phyloP scores from a whole-genome alignment of 108 stramenopile species.

The Phaeodactylum tricornutum region DNA sequence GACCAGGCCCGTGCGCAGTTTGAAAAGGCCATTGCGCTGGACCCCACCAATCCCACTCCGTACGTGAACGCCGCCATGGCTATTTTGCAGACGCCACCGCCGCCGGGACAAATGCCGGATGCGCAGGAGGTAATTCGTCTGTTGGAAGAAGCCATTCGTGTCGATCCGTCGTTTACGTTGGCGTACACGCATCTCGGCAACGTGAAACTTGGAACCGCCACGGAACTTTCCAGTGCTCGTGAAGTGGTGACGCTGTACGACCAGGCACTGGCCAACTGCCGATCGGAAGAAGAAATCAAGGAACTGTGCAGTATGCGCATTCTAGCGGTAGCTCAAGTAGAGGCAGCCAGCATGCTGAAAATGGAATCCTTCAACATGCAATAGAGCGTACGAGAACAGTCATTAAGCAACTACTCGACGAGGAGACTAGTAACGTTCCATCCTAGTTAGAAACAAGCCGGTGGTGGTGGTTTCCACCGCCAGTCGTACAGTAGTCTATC shows the following conservation, averaged over 20 bases:
- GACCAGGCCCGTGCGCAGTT: conserved; percentile 57
- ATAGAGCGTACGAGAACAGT: conserved; percentile 11
- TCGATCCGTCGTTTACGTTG: conserved; percentile 84
- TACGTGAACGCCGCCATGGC: conserved; percentile 85
- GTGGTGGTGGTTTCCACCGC: too few relatives aligned
- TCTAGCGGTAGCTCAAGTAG: conserved; percentile 78
- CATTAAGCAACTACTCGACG: too few relatives aligned
- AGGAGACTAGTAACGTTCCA: too few relatives aligned
- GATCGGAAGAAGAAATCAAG: conserved; percentile 80
- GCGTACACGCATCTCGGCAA: conserved; percentile 88
- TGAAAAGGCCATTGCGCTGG: conserved; percentile 73
- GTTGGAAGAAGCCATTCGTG: conserved; percentile 71
- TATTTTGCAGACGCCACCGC: conserved; percentile 65
- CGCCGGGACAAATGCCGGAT: conserved; percentile 58
- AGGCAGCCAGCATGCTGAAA: conserved; percentile 65
- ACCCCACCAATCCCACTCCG: conserved; percentile 76
- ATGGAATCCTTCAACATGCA: conserved; percentile 85
- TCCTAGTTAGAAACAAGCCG: too few relatives aligned
- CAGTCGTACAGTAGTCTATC: too few relatives aligned
- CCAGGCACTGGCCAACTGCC: conserved; percentile 60
- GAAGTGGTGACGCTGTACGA: conserved; percentile 80
- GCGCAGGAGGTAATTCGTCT: conserved; percentile 48
- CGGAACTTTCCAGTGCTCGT: conserved; percentile 51
- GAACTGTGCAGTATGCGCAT: conserved; percentile 82
- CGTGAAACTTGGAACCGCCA: conserved; percentile 79